Percentiles rank a stretch among this genome's conserved stretches.
Evolutionary conservation across 2,329 filamentous ascomycete genomes (phyloP).

Genomic region (Penicillium sp.): DNA sequence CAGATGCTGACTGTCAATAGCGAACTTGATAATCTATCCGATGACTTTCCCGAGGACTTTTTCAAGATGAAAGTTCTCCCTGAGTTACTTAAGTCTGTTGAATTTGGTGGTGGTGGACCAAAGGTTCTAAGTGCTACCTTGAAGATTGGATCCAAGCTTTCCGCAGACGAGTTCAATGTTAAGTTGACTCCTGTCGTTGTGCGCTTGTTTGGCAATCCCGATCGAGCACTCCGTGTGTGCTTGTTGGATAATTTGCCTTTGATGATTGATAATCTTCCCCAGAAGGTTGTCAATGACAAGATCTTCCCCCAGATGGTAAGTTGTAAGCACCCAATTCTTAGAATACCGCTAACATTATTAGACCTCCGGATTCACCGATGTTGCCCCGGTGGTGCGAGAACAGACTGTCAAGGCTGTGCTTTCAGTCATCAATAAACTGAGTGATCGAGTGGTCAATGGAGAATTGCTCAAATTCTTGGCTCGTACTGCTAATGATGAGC

Average conservation of each 20-base stretch:
- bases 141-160: conserved; percentile 85
- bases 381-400: conserved; percentile 87
- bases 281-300: conserved; percentile 90
- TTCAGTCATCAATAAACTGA: conserved; percentile 82
- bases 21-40: conserved; percentile 80
- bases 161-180: conserved; percentile 83
- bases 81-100: conserved; percentile 96
- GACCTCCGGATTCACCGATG: conserved; percentile 92
- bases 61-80: conserved; percentile 97
- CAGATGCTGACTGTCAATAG: conserved; percentile 35
- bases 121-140: conserved; percentile 86
- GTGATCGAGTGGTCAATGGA: conserved; percentile 89
- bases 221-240: conserved; percentile 87
- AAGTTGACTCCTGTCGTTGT: conserved; percentile 84
- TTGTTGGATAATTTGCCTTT: conserved; percentile 81
- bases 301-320: conserved; percentile 90
- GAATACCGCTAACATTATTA: conserved; percentile 34
- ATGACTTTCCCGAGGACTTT: conserved; percentile 96
- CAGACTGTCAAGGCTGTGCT: conserved; percentile 95
- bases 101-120: conserved; percentile 92
- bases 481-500: conserved; percentile 95
- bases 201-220: conserved; percentile 84
- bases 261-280: conserved; percentile 88
- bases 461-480: conserved; percentile 88
- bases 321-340: background rate